Evolutionary conservation across 345 rosid genomes (phyloP), one percentile per base, ranked within the genome.

Genomic region (Fremontodendron californicum): DNA sequence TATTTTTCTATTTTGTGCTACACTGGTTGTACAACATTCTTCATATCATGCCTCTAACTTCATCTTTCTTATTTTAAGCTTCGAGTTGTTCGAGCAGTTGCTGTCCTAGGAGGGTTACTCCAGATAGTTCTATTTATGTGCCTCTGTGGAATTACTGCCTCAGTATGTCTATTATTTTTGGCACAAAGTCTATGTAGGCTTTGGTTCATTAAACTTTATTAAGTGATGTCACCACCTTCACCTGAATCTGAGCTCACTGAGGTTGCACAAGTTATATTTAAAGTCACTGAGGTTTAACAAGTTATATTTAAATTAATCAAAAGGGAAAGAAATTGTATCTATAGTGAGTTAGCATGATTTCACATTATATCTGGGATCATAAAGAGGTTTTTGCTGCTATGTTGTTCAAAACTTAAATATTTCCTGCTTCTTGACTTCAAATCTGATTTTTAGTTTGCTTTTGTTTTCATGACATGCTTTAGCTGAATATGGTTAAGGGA

Each of bases 61-160:
- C 61, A 49, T 49, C 43, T 27, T 31, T 71, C 23, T 31, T 33
- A 9, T 81, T 78, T 89, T 80, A 90, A 94, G 98, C 97, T 94
- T 79, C 91, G 91, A 60, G 91, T 91, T 83, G 98, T 94, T 74
- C 91, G 92, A 81, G 97, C 94, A 57, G 98, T 94, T 85, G 98
- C 98, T 80, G 83, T 93, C 65, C 81, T 89, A 71, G 98, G 98
- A 61, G 98, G 98, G 66, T 91, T 94, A 71, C 91, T 94, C 64
- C 97, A 94, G 83, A 91, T 93, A 74, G 78, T 91, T 77, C 87
- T 93, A 76, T 94, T 94, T 83, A 93, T 94, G 95, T 94, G 91
- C 90, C 83, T 93, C 73, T 87, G 91, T 75, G 98, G 97, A 80
- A 85, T 91, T 74, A 89, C 90, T 74, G 91, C 92, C 79, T 86